phyloP scores from a whole-genome alignment of 78 protist species.

The Capsaspora owczarzaki region DNA sequence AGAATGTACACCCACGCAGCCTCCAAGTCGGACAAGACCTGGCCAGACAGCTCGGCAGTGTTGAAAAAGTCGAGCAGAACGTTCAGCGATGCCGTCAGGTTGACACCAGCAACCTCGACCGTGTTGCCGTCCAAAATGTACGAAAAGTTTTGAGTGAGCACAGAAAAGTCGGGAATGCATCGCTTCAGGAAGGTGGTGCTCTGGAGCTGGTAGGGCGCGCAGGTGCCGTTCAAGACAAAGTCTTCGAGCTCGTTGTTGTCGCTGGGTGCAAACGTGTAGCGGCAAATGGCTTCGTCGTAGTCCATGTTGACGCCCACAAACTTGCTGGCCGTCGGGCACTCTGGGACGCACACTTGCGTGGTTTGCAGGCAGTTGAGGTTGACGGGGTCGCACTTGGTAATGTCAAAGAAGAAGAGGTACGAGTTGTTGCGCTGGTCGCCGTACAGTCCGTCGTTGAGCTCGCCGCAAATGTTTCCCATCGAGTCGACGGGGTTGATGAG shows the following conservation, averaged over 20 bases:
- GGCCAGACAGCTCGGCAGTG: neutral
- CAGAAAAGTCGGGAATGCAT: neutral
- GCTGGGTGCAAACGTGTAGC: neutral
- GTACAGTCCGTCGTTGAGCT: neutral
- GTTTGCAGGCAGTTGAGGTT: neutral
- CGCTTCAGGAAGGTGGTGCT: neutral
- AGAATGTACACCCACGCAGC: neutral
- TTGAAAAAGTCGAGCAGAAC: neutral
- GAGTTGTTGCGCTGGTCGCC: neutral
- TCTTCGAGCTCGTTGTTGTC: neutral
- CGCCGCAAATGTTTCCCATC: neutral
- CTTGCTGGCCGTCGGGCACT: neutral
- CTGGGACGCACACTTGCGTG: neutral
- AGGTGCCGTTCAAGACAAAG: neutral
- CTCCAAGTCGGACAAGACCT: neutral
- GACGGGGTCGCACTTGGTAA: neutral
- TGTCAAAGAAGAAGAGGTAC: neutral
- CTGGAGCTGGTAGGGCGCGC: neutral
- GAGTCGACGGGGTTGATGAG: neutral
- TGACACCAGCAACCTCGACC: too few relatives aligned
- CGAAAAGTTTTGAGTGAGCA: too few relatives aligned
- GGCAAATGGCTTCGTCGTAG: neutral
- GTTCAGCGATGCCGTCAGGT: neutral
- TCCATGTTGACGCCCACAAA: neutral
- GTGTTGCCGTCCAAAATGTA: too few relatives aligned